Base-by-base conservation (phyloP, 2,329 filamentous ascomycete genomes). In the Aspergillus calidoustus region DNA sequence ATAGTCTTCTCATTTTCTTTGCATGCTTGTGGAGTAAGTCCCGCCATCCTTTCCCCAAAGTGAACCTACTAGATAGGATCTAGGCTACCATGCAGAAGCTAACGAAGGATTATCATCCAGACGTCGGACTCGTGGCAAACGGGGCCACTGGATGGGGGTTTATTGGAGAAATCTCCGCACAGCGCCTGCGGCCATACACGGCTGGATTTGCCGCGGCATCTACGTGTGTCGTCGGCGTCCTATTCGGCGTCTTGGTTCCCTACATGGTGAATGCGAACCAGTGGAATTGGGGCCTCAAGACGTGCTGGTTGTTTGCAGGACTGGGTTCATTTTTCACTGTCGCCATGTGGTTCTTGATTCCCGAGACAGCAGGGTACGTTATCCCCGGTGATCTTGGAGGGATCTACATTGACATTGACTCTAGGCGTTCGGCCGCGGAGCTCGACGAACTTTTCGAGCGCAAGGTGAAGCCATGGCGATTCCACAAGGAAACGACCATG, bases 121-220 rank as follows among this genome's bases (percentile, higher is more conserved):
- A 72, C 41, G 66, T 71, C 13, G 71, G 68, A 2, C 59, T 71
- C 47, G 69, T 66, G 3, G 64, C 68, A 30, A 73, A 69, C 54
- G 68, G 67, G 4, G 70, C 69, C 1, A 68, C 70, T 1, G 71
- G 71, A 3, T 75, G 70, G 67, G 71, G 71, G 1, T 72, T 72
- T 47, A 70, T 73, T 41, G 73, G 69, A 28, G 76, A 79, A 59
- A 76, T 78, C 8, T 77, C 77, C 0, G 74, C 77, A 0, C 73
- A 75, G 15, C 70, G 75, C 3, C 65, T 78, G 4, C 71, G 76
- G 0, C 69, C 71, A 1, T 63, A 61, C 47, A 63, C 61, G 1
- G 58, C 58, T 7, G 61, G 61, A 4, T 63, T 63, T 17, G 58
- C 49, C 23, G 61, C 61, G 2, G 58, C 61, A 31, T 50, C 38